Evolutionary conservation across 2,329 filamentous ascomycete genomes (phyloP), one percentile per base, ranked within the genome.

Genomic region (Claviceps lovelessii): DNA sequence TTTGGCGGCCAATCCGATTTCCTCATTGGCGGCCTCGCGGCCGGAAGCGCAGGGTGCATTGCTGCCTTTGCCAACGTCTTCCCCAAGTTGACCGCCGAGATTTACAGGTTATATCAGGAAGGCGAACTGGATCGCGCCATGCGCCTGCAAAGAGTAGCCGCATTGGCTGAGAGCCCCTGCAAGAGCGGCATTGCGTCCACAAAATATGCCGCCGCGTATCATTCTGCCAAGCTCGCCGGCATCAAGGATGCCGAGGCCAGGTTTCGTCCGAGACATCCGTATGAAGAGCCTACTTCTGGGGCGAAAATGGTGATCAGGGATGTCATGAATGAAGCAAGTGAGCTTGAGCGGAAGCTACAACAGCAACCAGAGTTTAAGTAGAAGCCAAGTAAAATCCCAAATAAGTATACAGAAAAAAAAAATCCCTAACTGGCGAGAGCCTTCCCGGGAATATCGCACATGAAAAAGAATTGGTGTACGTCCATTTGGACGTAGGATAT

Each of bases 1-100:
- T 88, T 81, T 61, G 85, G 84, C 0, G 86, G 86, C 0, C 85
- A 89, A 69, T 81, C 79, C 2, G 86, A 90, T 62, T 89, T 86
- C 65, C 67, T 89, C 29, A 70, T 85, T 51, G 80, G 79, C 2
- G 80, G 78, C 0, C 65, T 85, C 39, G 73, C 74, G 1, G 76
- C 77, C 7, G 81, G 82, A 17, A 78, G 76, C 35, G 73, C 76
- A 2, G 82, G 83, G 10, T 79, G 76, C 59, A 79, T 85, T 51
- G 79, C 81, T 0, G 81, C 79, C 3, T 78, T 84, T 58, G 82
- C 74, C 31, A 85, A 85, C 58, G 69, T 84, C 3, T 81, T 78
- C 60, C 81, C 80, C 9, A 75, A 73, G 62, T 74, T 77, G 0
- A 72, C 82, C 4, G 48, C 56, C 5, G 53, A 55, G 44, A 55